A percentile compares a stretch with the other conserved stretches of the same genome.
Evolutionary conservation across 163 green algal genomes (phyloP).

Genomic region (Scenedesmus sp.): DNA sequence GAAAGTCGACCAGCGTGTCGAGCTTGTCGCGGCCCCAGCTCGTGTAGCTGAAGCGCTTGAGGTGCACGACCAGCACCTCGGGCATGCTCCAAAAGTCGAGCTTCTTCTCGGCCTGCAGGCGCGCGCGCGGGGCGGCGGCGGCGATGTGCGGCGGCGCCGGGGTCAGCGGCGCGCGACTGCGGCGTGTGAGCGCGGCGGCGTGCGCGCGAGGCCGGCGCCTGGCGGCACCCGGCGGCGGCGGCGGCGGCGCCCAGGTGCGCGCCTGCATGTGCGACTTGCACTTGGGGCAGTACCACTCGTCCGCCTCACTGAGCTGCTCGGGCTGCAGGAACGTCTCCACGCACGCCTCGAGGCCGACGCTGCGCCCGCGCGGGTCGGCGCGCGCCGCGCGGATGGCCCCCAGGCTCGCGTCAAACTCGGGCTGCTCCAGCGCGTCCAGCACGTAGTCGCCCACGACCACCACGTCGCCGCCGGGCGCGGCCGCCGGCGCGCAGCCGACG

Average conservation of each 20-base stretch:
- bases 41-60: conserved; percentile 93
- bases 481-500: too few relatives aligned
- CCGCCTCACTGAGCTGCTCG: conserved; percentile 68
- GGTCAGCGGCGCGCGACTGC: too few relatives aligned
- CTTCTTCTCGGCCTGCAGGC: conserved; percentile 89
- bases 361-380: conserved; percentile 26
- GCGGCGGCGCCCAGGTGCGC: too few relatives aligned
- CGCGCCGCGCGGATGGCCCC: neutral
- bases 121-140: too few relatives aligned
- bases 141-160: too few relatives aligned
- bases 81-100: conserved; percentile 93
- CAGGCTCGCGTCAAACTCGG: conserved; percentile 36
- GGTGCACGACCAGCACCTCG: conserved; percentile 92
- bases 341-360: conserved; percentile 73
- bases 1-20: conserved; percentile 85
- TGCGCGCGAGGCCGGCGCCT: too few relatives aligned
- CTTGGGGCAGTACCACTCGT: conserved; percentile 80
- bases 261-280: conserved; percentile 77
- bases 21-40: conserved; percentile 87
- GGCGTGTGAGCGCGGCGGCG: too few relatives aligned
- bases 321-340: conserved; percentile 83
- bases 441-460: conserved; percentile 35
- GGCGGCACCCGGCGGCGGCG: too few relatives aligned
- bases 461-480: too few relatives aligned
- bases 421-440: conserved; percentile 36